Evolutionary conservation across 371 early-diverging fungal species (phyloP).

Genomic region (Fennellomyces sp.): DNA sequence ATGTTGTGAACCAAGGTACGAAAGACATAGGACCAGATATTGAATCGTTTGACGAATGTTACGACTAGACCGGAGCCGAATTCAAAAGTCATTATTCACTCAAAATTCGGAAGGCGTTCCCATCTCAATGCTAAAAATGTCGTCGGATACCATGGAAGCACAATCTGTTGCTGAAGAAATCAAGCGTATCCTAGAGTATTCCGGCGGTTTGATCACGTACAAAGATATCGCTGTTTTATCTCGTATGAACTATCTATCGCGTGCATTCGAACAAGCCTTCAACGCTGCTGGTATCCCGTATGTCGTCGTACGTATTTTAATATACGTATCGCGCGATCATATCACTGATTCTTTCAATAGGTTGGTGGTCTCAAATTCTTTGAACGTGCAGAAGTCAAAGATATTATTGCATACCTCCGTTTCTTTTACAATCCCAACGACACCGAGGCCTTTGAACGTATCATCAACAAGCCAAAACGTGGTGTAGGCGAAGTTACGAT

Average conservation of each 20-base stretch:
- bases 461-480: constrained; percentile 49
- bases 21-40: constrained; percentile 11
- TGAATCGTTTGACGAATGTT: constrained; percentile 1
- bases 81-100: constrained; percentile 29
- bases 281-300: constrained; percentile 43
- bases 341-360: constrained; percentile 16
- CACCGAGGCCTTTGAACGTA: constrained; percentile 37
- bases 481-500: constrained; percentile 49
- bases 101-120: constrained; percentile 38
- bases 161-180: constrained; percentile 47
- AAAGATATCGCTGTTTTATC: constrained; percentile 62
- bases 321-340: neutral
- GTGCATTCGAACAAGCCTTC: constrained; percentile 49
- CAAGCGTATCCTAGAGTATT: constrained; percentile 33
- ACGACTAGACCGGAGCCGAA: constrained; percentile 26
- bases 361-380: constrained; percentile 44
- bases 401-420: constrained; percentile 46
- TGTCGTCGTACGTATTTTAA: constrained; percentile 37
- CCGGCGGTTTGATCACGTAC: constrained; percentile 34
- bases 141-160: constrained; percentile 34
- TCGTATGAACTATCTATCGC: constrained; percentile 48
- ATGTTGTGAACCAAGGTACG: constrained; percentile 50
- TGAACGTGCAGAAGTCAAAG: constrained; percentile 49
- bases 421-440: constrained; percentile 52
- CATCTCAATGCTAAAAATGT: constrained; percentile 25